A percentile compares a stretch with the other conserved stretches of the same genome.
phyloP scores from a whole-genome alignment of 2,329 filamentous ascomycete species.

The Claviceps sp. region DNA sequence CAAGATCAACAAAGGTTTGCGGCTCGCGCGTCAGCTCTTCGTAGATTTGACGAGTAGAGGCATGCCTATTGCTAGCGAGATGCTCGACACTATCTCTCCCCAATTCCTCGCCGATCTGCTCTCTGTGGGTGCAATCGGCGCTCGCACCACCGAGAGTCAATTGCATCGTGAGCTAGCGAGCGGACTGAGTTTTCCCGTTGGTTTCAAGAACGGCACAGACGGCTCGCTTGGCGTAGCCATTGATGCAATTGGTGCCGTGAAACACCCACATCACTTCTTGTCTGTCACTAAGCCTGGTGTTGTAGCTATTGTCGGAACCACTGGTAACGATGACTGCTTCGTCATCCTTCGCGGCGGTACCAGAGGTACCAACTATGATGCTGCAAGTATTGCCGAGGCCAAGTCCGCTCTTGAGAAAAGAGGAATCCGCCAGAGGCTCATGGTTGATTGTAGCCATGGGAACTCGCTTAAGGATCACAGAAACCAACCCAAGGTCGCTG shows the following conservation, averaged over 20 bases:
- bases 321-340: slow-evolving; percentile 93
- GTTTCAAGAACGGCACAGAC: slow-evolving; percentile 99
- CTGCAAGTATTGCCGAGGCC: slow-evolving; percentile 63
- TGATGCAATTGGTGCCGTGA: slow-evolving; percentile 86
- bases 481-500: slow-evolving; percentile 74
- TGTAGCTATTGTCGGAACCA: slow-evolving; percentile 85
- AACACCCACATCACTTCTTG: slow-evolving; percentile 83
- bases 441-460: slow-evolving; percentile 97
- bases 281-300: slow-evolving; percentile 96
- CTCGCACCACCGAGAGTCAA: slow-evolving; percentile 91
- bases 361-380: slow-evolving; percentile 88
- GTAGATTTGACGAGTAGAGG: slow-evolving; percentile 73
- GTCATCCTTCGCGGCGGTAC: slow-evolving; percentile 88
- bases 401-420: slow-evolving; percentile 72
- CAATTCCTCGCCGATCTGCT: slow-evolving; percentile 96
- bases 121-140: slow-evolving; percentile 88
- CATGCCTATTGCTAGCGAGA: slow-evolving; percentile 93
- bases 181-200: slow-evolving; percentile 91
- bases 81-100: slow-evolving; percentile 97
- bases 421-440: slow-evolving; percentile 59
- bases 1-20: slow-evolving; percentile 97
- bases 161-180: slow-evolving; percentile 91
- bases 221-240: slow-evolving; percentile 83
- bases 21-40: slow-evolving; percentile 86
- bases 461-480: slow-evolving; percentile 96